Evolutionary conservation across 2,329 filamentous ascomycete species (phyloP).

Genomic region (Ophiostoma novo-ulmi): DNA sequence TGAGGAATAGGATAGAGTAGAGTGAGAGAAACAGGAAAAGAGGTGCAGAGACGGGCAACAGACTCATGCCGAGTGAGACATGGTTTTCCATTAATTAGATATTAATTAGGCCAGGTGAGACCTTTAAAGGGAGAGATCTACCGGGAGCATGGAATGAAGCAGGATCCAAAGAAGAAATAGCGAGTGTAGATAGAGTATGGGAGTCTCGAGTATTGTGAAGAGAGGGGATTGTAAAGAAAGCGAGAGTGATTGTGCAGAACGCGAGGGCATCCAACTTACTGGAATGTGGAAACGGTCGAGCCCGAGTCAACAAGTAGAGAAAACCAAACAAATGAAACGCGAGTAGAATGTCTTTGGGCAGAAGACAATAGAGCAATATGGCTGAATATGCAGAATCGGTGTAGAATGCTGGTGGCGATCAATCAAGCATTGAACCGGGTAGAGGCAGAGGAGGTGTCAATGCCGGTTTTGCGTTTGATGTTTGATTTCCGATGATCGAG

Average conservation of each 20-base stretch:
- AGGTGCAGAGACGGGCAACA: neutral
- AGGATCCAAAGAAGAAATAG: neutral
- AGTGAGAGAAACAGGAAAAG: neutral
- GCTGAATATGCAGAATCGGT: neutral
- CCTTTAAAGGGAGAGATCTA: slow-evolving; percentile 8
- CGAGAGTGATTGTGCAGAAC: neutral
- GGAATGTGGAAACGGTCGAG: slow-evolving; percentile 15
- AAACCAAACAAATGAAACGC: neutral
- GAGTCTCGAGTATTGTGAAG: neutral
- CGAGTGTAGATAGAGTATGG: neutral
- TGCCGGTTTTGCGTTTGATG: neutral
- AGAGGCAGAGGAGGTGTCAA: neutral
- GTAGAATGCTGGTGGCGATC: slow-evolving; percentile 5
- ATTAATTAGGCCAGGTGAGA: slow-evolving; percentile 6
- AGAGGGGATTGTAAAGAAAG: too few relatives aligned
- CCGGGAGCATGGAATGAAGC: slow-evolving; percentile 7
- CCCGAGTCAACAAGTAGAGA: neutral
- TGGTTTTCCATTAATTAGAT: neutral
- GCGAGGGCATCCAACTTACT: slow-evolving; percentile 1
- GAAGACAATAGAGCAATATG: neutral
- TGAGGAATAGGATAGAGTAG: neutral
- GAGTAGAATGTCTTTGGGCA: neutral
- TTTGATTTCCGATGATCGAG: neutral
- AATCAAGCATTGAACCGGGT: slow-evolving; percentile 5
- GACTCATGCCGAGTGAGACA: neutral